Base-by-base conservation (phyloP, 768 basidiomycete genomes). In the Leccinum sublutescens region DNA sequence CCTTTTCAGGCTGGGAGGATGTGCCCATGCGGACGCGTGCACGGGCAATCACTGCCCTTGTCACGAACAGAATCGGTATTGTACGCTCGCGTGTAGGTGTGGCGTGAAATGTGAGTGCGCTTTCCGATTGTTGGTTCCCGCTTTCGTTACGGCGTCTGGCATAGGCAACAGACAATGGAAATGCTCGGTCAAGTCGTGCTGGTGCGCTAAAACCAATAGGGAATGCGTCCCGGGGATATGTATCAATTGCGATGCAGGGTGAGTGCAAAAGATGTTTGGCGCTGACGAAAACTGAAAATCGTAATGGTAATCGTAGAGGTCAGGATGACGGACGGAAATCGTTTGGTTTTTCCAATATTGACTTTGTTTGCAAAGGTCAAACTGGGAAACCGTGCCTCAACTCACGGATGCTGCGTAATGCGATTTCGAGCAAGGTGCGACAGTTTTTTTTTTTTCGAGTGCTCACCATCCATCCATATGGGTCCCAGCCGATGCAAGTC, bases 181-280 rank as follows among this genome's bases (percentile, higher is more conserved):
- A 58, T 68, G 67, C 40, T 29, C 23, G 10, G 6, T 5, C 1
- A 43, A 51, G 0, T 56, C 34, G 3, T 85, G 84, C 62, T 38
- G 65, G 1, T 85, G 85, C 68, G 53, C 34, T 1, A 51, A 38
- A 5, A 25, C 64, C 0, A 45, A 29, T 0, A 73, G 80, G 51
- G 84, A 86, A 66, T 86, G 85, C 60, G 76, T 82, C 59, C 84
- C 84, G 17, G 82, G 82, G 9, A 55, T 80, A 5, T 86, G 85
- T 64, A 33, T 62, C 0, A 64, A 50, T 1, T 85, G 83, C 62
- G 70, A 78, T 68, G 76, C 80, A 56, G 71, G 77, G 79, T 79
- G 54, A 63, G 72, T 67, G 15, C 7, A 21, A 7, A 7, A 38
- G 1, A 34, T 14, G 23, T 36, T 36, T 38, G 7, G 7, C 17